Conservation (phyloP, 2,329 filamentous ascomycete species). For the Parasarocladium wereldwijsianum region DNA sequence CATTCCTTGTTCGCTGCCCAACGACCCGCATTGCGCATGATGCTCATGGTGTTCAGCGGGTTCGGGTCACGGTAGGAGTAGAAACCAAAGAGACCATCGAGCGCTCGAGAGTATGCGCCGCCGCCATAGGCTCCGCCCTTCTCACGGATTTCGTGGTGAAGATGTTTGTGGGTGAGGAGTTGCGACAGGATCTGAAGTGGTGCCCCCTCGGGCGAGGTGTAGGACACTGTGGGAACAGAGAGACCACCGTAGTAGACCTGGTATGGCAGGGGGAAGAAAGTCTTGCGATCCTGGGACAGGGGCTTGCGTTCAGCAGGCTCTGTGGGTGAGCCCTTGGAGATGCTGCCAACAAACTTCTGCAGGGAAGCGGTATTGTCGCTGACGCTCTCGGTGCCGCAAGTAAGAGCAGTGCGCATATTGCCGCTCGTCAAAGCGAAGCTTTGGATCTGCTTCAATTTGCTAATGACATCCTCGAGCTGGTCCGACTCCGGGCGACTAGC, state of each 20-base stretch:
- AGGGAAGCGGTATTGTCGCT: slow-evolving; percentile 56
- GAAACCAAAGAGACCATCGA: slow-evolving; percentile 82
- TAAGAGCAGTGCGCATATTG: slow-evolving; percentile 65
- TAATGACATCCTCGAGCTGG: slow-evolving; percentile 58
- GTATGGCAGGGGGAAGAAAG: slow-evolving; percentile 89
- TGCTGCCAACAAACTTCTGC: slow-evolving; percentile 47
- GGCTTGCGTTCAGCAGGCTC: slow-evolving; percentile 14
- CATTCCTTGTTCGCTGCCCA: slow-evolving; percentile 75
- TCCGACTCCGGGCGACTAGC: slow-evolving; percentile 58
- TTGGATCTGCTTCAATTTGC: slow-evolving; percentile 77
- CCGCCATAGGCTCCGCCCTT: slow-evolving; percentile 95
- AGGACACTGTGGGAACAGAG: slow-evolving; percentile 70
- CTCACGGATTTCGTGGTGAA: slow-evolving; percentile 94
- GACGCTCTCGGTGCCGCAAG: slow-evolving; percentile 65
- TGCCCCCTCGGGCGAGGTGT: slow-evolving; percentile 59
- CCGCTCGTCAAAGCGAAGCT: slow-evolving; percentile 56
- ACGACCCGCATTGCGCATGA: slow-evolving; percentile 68
- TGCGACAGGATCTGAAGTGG: slow-evolving; percentile 80
- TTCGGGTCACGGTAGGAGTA: slow-evolving; percentile 97
- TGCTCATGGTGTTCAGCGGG: slow-evolving; percentile 70
- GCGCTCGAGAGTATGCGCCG: slow-evolving; percentile 65
- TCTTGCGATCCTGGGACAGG: slow-evolving; percentile 44
- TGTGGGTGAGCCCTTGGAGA: slow-evolving; percentile 29
- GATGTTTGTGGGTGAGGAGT: slow-evolving; percentile 86
- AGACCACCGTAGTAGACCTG: slow-evolving; percentile 91